These are phyloP conservation scores for Chenopodium quinoa DNA, from an alignment of 148 eudicot genomes.

Conservation along the genomic window DNA sequence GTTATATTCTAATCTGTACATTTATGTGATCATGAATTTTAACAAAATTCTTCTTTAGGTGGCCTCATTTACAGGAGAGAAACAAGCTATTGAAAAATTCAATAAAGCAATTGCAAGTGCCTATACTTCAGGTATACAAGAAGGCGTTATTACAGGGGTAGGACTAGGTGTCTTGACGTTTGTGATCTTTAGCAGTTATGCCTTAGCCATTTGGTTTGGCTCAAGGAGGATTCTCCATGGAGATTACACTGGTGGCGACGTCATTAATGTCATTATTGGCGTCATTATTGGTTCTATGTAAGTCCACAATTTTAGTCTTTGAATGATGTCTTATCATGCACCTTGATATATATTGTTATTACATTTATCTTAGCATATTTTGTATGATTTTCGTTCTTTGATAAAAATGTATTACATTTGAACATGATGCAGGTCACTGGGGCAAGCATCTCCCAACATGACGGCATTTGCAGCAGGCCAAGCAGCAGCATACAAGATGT, in stretches of 20 bases:
- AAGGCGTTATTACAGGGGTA: slow-evolving; percentile 51
- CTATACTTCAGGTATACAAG: slow-evolving; percentile 43
- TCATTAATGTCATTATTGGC: slow-evolving; percentile 50
- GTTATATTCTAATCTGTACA: too few relatives aligned
- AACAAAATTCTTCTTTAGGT: slow-evolving; percentile 37
- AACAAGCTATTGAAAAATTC: slow-evolving; percentile 45
- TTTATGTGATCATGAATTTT: neutral
- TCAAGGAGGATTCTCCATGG: slow-evolving; percentile 50
- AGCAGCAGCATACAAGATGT: slow-evolving; percentile 76
- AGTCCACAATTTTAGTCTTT: slow-evolving; percentile 14
- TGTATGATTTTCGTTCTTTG: too few relatives aligned
- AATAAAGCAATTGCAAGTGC: slow-evolving; percentile 40
- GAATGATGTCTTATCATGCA: neutral
- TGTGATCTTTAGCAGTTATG: slow-evolving; percentile 40
- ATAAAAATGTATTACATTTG: too few relatives aligned
- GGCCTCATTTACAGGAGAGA: slow-evolving; percentile 77
- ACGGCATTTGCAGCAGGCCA: slow-evolving; percentile 59
- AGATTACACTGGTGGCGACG: slow-evolving; percentile 54
- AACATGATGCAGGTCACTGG: slow-evolving; percentile 43
- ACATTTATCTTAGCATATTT: neutral
- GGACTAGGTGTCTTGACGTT: slow-evolving; percentile 48
- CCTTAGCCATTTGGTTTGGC: slow-evolving; percentile 70
- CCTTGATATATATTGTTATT: too few relatives aligned
- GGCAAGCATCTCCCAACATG: slow-evolving; percentile 58
- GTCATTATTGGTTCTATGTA: slow-evolving; percentile 63